A percentile compares a stretch with the other conserved stretches of the same genome.
phyloP scores from a whole-genome alignment of 2,329 filamentous ascomycete species.

The Thielaviopsis populi region DNA sequence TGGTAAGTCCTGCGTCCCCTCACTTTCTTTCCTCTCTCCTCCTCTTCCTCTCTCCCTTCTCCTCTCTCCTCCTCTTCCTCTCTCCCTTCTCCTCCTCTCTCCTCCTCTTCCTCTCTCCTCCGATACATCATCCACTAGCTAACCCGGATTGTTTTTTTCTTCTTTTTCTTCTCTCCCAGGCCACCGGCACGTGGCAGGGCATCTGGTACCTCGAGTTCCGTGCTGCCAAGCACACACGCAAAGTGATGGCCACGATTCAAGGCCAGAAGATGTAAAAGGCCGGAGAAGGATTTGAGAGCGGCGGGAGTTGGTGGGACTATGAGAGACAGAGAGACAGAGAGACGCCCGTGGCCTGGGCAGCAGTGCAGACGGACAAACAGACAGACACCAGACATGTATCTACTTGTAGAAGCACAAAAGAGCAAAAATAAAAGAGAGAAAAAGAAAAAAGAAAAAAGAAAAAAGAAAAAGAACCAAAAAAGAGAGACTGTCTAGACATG shows the following conservation, averaged over 20 bases:
- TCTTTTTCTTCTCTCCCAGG: slow-evolving; percentile 24
- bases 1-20: no score
- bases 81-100: no score
- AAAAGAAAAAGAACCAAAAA: neutral
- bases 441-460: slow-evolving; percentile 5
- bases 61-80: no score
- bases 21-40: no score
- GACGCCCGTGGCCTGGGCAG: no score
- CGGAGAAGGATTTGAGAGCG: neutral
- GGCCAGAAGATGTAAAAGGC: slow-evolving; percentile 49
- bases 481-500: neutral
- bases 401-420: neutral
- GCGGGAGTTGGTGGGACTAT: slow-evolving; percentile 43
- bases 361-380: no score
- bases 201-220: slow-evolving; percentile 95
- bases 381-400: neutral
- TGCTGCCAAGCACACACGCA: slow-evolving; percentile 56
- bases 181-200: slow-evolving; percentile 62
- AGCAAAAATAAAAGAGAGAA: neutral
- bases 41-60: no score
- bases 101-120: neutral
- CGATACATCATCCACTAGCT: neutral
- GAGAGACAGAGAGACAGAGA: no score
- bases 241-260: slow-evolving; percentile 85
- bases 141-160: neutral